Conservation (phyloP, 169 alveolate genomes). For the Plasmodium vivax region DNA sequence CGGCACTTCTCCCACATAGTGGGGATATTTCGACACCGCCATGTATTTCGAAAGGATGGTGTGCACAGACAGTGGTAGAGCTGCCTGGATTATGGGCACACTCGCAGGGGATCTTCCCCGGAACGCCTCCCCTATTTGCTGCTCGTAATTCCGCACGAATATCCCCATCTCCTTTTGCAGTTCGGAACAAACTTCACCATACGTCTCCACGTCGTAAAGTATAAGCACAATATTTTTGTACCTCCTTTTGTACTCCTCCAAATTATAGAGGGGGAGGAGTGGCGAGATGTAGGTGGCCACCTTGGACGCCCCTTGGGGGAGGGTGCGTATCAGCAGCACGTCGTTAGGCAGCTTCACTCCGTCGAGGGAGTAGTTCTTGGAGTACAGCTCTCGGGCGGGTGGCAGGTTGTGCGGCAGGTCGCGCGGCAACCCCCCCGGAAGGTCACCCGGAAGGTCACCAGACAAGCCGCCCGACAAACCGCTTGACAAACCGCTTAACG, state of each 20-base stretch:
- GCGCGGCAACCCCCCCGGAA: not conserved
- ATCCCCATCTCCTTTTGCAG: constrained; percentile 30
- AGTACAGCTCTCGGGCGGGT: constrained; percentile 8
- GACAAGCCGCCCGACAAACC: not conserved
- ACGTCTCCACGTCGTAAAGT: constrained; percentile 18
- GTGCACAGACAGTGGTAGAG: constrained; percentile 34
- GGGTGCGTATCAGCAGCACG: constrained; percentile 25
- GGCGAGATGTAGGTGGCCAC: constrained; percentile 25
- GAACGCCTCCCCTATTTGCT: not conserved
- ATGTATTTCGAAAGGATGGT: constrained; percentile 24
- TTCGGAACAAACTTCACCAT: constrained; percentile 1
- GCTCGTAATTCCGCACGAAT: constrained; percentile 18
- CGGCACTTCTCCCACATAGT: not conserved
- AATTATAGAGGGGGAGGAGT: constrained; percentile 28
- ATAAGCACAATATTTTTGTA: constrained; percentile 49
- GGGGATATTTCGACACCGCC: constrained; percentile 14
- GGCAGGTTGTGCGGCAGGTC: not conserved
- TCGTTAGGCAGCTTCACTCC: constrained; percentile 47
- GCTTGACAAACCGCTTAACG: not conserved
- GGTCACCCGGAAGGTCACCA: not conserved
- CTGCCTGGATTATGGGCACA: not conserved
- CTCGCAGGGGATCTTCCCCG: not conserved
- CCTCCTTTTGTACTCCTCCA: constrained; percentile 25
- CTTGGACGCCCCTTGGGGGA: constrained; percentile 14
- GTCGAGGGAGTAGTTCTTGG: constrained; percentile 38